phyloP scores from a whole-genome alignment of 2,329 filamentous ascomycete species.

The Fusarium floridanum region DNA sequence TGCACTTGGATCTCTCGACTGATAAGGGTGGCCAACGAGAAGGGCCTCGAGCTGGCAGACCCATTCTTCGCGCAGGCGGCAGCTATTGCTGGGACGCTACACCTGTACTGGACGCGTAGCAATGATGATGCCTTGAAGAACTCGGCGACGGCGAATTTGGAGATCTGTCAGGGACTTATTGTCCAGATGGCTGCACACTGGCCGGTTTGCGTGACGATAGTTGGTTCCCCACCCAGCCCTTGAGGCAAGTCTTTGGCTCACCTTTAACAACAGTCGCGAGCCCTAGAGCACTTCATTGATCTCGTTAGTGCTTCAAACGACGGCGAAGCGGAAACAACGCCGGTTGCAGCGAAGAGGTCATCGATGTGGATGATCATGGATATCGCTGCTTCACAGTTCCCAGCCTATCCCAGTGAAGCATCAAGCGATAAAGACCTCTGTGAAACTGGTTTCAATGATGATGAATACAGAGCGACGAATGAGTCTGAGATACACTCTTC shows the following conservation, averaged over 20 bases:
- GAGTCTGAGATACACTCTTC: neutral
- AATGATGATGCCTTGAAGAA: slow-evolving; percentile 7
- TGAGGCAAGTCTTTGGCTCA: neutral
- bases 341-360: slow-evolving; percentile 9
- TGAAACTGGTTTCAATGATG: neutral
- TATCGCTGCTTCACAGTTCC: slow-evolving; percentile 28
- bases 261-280: neutral
- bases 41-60: slow-evolving; percentile 15
- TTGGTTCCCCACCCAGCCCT: neutral
- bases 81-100: slow-evolving; percentile 19
- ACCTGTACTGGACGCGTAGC: slow-evolving; percentile 16
- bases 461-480: neutral
- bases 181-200: slow-evolving; percentile 23
- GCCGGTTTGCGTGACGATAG: slow-evolving; percentile 29
- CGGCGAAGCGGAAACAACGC: neutral
- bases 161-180: slow-evolving; percentile 23
- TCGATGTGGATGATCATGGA: slow-evolving; percentile 30
- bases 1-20: slow-evolving; percentile 33
- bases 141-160: slow-evolving; percentile 9
- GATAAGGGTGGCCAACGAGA: slow-evolving; percentile 19
- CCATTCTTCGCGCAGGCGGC: slow-evolving; percentile 34
- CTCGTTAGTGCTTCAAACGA: neutral
- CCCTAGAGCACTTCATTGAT: slow-evolving; percentile 21
- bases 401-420: slow-evolving; percentile 8
- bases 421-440: neutral